A percentile compares a stretch with the other conserved stretches of the same genome.
These are phyloP conservation scores for Oryza longistaminata DNA, from an alignment of 176 grass and related monocot species.

Conservation along the genomic window DNA sequence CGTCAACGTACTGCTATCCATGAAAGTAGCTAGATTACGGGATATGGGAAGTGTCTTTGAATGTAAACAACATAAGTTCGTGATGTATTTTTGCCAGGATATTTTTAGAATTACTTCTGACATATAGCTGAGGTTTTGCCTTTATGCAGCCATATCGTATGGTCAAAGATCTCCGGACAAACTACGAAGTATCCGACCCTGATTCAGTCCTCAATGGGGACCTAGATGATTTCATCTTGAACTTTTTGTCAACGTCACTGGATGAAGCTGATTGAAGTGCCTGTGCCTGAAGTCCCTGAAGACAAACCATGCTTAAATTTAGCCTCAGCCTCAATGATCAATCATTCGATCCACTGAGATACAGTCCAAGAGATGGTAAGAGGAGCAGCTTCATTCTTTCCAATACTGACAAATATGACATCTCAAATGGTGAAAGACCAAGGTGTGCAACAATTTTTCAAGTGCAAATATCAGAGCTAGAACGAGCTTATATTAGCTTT, in stretches of 20 bases:
- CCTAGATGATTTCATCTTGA: slow-evolving; percentile 86
- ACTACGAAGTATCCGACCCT: slow-evolving; percentile 90
- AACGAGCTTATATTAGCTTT: slow-evolving; percentile 5
- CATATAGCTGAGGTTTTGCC: slow-evolving; percentile 9
- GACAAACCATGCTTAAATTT: slow-evolving; percentile 14
- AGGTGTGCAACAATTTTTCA: not conserved
- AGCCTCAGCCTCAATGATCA: not conserved
- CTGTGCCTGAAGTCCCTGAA: slow-evolving; percentile 36
- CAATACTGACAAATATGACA: slow-evolving; percentile 9
- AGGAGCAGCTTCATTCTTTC: slow-evolving; percentile 13
- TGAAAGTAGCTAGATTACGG: not conserved
- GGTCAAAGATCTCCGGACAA: slow-evolving; percentile 97
- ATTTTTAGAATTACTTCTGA: not conserved
- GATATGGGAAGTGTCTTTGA: not conserved
- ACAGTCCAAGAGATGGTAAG: not conserved
- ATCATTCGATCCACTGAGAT: not conserved
- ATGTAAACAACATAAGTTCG: not conserved
- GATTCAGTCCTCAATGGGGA: slow-evolving; percentile 85
- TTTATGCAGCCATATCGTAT: slow-evolving; percentile 80
- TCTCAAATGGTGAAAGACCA: not conserved
- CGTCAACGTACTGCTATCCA: not conserved
- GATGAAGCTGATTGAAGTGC: slow-evolving; percentile 60
- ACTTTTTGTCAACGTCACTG: slow-evolving; percentile 65
- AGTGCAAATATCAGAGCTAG: not conserved
- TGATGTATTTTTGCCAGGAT: not conserved